Conservation (phyloP, 106 monocot genomes). For the Dendrobium nobile region DNA sequence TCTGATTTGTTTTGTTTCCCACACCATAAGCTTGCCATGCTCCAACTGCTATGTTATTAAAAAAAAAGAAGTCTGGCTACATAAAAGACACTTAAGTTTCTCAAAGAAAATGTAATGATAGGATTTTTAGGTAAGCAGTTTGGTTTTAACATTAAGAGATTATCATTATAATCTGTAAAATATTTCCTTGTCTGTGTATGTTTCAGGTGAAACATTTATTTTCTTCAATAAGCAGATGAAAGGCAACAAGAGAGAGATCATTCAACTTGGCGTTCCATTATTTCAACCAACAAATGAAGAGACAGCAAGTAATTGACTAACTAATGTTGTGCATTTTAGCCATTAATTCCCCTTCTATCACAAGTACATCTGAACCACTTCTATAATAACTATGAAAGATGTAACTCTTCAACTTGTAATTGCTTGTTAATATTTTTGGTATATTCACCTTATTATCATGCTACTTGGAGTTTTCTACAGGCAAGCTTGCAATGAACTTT, state of each 20-base stretch:
- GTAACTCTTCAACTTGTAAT: background rate
- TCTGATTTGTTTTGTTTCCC: no score
- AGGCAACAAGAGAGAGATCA: conserved; percentile 91
- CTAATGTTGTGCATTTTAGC: background rate
- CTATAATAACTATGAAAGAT: background rate
- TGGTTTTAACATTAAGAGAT: background rate
- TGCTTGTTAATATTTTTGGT: no score
- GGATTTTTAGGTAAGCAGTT: no score
- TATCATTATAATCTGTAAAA: conserved; percentile 4
- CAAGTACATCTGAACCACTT: background rate
- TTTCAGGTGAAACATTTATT: conserved; percentile 84
- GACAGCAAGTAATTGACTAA: conserved; percentile 36
- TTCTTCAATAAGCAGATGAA: conserved; percentile 94
- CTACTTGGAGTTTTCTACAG: no score
- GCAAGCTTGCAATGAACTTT: no score
- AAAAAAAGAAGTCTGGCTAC: no score
- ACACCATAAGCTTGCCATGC: no score
- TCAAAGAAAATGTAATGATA: no score
- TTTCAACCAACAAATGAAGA: conserved; percentile 82
- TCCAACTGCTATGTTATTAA: no score
- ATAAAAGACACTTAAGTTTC: no score
- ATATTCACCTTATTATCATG: no score
- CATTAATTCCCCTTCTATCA: background rate
- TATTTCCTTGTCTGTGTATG: background rate
- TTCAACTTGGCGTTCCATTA: conserved; percentile 89